phyloP scores from a whole-genome alignment of 2,329 filamentous ascomycete genomes.

The Capronia coronata region DNA sequence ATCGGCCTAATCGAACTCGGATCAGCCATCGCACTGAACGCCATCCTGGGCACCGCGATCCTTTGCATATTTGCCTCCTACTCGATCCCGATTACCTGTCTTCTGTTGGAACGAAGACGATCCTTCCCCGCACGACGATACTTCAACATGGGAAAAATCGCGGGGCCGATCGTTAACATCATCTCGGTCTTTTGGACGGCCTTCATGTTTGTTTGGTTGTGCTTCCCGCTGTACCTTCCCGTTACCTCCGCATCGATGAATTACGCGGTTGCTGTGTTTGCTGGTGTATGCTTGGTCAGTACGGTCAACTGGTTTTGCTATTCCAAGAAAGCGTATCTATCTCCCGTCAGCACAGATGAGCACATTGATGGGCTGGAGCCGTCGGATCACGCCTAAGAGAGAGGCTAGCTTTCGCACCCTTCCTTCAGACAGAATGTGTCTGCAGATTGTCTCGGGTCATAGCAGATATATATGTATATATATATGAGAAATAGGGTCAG shows the following conservation, averaged over 20 bases:
- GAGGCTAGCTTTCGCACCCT: no score
- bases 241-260: conserved; percentile 44
- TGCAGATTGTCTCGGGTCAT: no score
- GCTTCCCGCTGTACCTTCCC: conserved; percentile 39
- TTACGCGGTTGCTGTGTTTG: conserved; percentile 21
- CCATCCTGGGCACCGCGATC: conserved; percentile 1
- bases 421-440: no score
- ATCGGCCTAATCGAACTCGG: conserved; percentile 5
- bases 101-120: conserved; percentile 36
- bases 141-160: conserved; percentile 31
- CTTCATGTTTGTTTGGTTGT: conserved; percentile 43
- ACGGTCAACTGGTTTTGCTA: background rate
- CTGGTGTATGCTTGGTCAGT: background rate
- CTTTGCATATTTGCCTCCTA: conserved; percentile 9
- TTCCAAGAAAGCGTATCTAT: background rate
- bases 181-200: conserved; percentile 40
- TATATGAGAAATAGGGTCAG: no score
- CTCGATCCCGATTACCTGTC: background rate
- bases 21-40: conserved; percentile 5
- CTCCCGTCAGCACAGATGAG: background rate
- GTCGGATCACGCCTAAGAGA: no score
- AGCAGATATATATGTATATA: no score
- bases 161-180: conserved; percentile 34
- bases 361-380: no score
- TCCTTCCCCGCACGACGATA: conserved; percentile 29